Evolutionary conservation across 2,329 filamentous ascomycete species (phyloP).

Genomic region (Neofusicoccum cordaticola): DNA sequence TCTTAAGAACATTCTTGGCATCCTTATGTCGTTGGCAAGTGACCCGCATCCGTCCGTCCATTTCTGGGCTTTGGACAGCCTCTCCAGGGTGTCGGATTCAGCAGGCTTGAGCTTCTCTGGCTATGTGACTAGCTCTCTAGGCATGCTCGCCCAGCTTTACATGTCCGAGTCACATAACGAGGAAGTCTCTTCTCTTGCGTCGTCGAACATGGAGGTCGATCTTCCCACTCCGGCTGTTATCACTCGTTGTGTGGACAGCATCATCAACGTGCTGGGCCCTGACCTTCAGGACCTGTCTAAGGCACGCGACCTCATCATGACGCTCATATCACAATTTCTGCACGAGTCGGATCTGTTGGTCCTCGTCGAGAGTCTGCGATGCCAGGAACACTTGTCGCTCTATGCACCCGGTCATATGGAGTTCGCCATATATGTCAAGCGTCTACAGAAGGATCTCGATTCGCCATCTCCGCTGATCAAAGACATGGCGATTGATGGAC

Average conservation of each 20-base stretch:
- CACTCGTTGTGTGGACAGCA: constrained; percentile 84
- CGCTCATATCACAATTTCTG: constrained; percentile 78
- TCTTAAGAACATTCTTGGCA: constrained; percentile 93
- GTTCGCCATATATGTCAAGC: constrained; percentile 77
- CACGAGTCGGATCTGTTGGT: constrained; percentile 69
- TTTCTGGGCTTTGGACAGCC: constrained; percentile 89
- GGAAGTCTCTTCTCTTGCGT: constrained; percentile 73
- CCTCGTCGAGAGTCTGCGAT: constrained; percentile 73
- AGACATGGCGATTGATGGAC: constrained; percentile 78
- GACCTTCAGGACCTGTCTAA: constrained; percentile 91
- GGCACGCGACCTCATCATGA: constrained; percentile 87
- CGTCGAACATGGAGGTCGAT: constrained; percentile 87
- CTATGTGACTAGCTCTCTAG: constrained; percentile 85
- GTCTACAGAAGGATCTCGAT: constrained; percentile 73
- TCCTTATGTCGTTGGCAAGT: constrained; percentile 95
- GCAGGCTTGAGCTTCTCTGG: constrained; percentile 88
- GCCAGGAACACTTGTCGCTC: constrained; percentile 84
- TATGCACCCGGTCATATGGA: constrained; percentile 88
- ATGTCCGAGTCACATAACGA: constrained; percentile 87
- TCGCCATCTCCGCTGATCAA: constrained; percentile 67
- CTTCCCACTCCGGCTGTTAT: constrained; percentile 79
- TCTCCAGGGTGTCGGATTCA: constrained; percentile 83
- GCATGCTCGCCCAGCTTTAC: constrained; percentile 92
- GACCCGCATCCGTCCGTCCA: constrained; percentile 94
- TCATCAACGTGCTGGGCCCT: constrained; percentile 93